Conservation (phyloP, 495 filamentous ascomycete species). For the Xylaria bambusicola region DNA sequence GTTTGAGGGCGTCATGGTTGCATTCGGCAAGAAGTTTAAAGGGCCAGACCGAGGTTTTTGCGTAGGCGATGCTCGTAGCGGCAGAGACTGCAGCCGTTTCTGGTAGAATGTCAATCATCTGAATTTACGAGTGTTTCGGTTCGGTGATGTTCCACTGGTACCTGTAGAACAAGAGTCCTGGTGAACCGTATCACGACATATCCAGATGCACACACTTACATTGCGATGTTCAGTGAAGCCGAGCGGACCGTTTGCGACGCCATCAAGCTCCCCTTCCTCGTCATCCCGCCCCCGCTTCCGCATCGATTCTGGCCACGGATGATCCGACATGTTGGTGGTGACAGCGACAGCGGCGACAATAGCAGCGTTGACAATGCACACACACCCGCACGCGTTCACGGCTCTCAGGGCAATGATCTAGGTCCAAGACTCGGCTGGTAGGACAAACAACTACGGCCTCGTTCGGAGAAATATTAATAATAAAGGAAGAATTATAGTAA, state of each 20-base stretch:
- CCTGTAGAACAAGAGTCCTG: not conserved
- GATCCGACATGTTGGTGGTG: constrained; percentile 23
- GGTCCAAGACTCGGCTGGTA: not conserved
- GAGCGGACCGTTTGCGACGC: constrained; percentile 27
- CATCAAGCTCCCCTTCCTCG: constrained; percentile 17
- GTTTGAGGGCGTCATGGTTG: constrained; percentile 38
- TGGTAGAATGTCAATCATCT: constrained; percentile 20
- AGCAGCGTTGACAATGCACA: not conserved
- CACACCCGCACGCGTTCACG: not conserved
- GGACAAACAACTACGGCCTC: not conserved
- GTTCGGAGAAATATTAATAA: constrained; percentile 1
- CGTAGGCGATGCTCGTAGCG: constrained; percentile 43
- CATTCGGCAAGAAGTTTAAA: constrained; percentile 34
- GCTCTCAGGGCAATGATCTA: not conserved
- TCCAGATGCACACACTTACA: constrained; percentile 34
- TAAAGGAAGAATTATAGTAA: not conserved
- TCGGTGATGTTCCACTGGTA: not conserved
- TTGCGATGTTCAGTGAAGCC: constrained; percentile 52
- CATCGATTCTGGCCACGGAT: constrained; percentile 26
- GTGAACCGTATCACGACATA: constrained; percentile 4
- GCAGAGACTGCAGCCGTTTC: constrained; percentile 52
- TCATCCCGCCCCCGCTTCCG: constrained; percentile 33
- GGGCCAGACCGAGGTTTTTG: constrained; percentile 41
- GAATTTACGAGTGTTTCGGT: not conserved
- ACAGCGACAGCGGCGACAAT: not conserved